These are phyloP conservation scores for Dendrocalamus latiflorus DNA, from an alignment of 202 grass and related monocot genomes.

Conservation along the genomic window DNA sequence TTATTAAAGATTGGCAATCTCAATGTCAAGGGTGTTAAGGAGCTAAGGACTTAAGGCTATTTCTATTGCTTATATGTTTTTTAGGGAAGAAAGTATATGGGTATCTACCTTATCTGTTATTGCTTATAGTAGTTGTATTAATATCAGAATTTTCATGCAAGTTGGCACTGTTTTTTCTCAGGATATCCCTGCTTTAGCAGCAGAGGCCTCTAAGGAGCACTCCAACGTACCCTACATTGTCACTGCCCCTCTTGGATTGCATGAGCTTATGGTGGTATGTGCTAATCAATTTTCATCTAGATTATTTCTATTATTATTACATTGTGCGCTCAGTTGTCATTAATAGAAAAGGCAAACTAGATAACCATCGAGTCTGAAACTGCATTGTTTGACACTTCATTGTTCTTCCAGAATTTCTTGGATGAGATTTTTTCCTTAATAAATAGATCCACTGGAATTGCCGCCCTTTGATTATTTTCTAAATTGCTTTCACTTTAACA, in stretches of 20 bases:
- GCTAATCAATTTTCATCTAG: slow-evolving; percentile 15
- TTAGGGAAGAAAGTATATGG: neutral
- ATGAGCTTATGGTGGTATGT: slow-evolving; percentile 93
- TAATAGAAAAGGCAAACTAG: neutral
- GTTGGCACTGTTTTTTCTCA: slow-evolving; percentile 32
- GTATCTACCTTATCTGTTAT: neutral
- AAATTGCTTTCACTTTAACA: neutral
- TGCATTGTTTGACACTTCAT: neutral
- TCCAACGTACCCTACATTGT: slow-evolving; percentile 68
- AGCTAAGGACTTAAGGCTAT: neutral
- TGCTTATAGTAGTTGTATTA: neutral
- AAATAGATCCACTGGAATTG: neutral
- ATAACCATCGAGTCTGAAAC: neutral
- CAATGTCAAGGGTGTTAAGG: neutral
- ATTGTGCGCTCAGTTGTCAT: neutral
- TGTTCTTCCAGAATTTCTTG: neutral
- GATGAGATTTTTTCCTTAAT: neutral
- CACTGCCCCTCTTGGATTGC: slow-evolving; percentile 85
- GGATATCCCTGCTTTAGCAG: slow-evolving; percentile 87
- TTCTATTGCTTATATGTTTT: neutral
- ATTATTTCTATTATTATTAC: neutral
- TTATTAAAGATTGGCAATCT: slow-evolving; percentile 1
- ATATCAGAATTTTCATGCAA: slow-evolving; percentile 6
- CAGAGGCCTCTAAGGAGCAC: slow-evolving; percentile 69
- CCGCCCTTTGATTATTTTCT: neutral